Evolutionary conservation across 805 yeast species (phyloP), one percentile per base, ranked within the genome.

Genomic region (Candida maris): DNA sequence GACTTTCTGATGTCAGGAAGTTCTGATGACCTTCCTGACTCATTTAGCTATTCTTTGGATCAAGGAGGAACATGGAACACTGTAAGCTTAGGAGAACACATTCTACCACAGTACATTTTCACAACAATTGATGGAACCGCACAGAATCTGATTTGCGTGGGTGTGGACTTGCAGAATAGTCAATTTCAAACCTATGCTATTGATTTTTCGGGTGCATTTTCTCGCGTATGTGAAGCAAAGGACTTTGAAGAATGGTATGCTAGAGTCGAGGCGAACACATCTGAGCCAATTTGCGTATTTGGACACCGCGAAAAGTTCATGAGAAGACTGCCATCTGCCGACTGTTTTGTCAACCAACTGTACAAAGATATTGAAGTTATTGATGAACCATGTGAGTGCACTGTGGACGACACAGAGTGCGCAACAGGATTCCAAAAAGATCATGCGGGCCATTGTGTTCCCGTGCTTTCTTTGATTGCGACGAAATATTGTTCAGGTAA

Each of bases 51-150:
- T 49, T 79, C 94, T 0, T 53, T 79, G 10, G 89, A 86, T 54
- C 87, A 83, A 53, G 96, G 96, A 29, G 54, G 65, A 22, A 57
- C 80, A 3, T 86, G 93, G 89, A 41, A 54, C 4, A 66, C 65
- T 25, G 61, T 65, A 21, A 64, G 70, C n/a, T 54, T 85, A 4
- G 79, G 72, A 6, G 35, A 45, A 6, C 30, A 46, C 3, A n/a
- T 56, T 7, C n/a, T 56, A 4, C 62, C 63, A 6, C 5, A 35
- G 5, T 51, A 33, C 32, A 42, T 57, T 28, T 20, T 49, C 15
- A 51, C 88, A 0, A 73, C 85, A 0, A 68, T 75, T 12, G 95
- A 85, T 59, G 85, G 91, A 1, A 73, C 88, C 0, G 77, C 87
- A 3, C 59, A 68, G 22, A 72, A 70, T 36, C 77, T 86, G 45